Conservation (phyloP, 2,329 filamentous ascomycete genomes). For the Pestalotiopsis sp. region DNA sequence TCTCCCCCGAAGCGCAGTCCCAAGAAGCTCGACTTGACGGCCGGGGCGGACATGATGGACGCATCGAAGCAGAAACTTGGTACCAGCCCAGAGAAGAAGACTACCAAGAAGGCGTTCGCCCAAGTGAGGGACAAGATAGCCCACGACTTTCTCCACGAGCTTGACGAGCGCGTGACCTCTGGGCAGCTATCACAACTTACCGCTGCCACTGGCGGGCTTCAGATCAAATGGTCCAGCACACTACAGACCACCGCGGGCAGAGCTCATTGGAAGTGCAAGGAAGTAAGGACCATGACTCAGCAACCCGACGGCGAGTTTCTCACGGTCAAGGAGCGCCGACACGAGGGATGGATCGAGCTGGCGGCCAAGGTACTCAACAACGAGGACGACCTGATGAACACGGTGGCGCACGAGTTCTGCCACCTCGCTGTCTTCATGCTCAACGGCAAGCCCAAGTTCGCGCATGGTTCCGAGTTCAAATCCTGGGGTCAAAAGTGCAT, state of each 20-base stretch:
- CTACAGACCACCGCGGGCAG: slow-evolving; percentile 79
- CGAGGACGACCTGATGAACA: slow-evolving; percentile 78
- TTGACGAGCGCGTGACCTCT: slow-evolving; percentile 67
- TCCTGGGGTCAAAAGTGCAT: slow-evolving; percentile 65
- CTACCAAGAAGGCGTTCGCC: slow-evolving; percentile 64
- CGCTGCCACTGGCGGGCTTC: slow-evolving; percentile 68
- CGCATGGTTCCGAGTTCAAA: slow-evolving; percentile 86
- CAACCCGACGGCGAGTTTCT: slow-evolving; percentile 28
- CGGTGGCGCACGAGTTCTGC: slow-evolving; percentile 95
- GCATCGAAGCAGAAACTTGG: slow-evolving; percentile 34
- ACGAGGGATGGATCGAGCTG: slow-evolving; percentile 81
- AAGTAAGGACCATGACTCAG: slow-evolving; percentile 37
- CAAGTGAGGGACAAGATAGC: slow-evolving; percentile 65
- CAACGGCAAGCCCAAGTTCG: slow-evolving; percentile 71
- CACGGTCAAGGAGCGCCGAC: slow-evolving; percentile 45
- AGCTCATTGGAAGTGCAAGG: slow-evolving; percentile 71
- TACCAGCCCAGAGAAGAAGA: slow-evolving; percentile 35
- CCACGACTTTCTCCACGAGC: slow-evolving; percentile 63
- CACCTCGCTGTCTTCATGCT: slow-evolving; percentile 94
- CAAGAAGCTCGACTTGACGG: slow-evolving; percentile 19
- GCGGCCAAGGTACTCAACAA: slow-evolving; percentile 86
- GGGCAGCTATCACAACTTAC: slow-evolving; percentile 63
- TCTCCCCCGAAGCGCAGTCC: slow-evolving; percentile 30
- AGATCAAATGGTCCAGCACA: slow-evolving; percentile 75
- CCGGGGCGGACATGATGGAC: slow-evolving; percentile 25